A percentile compares a stretch with the other conserved stretches of the same genome.
Evolutionary conservation across 192 early-diverging fungal species (phyloP).

Genomic region (Radiomyces spectabilis): DNA sequence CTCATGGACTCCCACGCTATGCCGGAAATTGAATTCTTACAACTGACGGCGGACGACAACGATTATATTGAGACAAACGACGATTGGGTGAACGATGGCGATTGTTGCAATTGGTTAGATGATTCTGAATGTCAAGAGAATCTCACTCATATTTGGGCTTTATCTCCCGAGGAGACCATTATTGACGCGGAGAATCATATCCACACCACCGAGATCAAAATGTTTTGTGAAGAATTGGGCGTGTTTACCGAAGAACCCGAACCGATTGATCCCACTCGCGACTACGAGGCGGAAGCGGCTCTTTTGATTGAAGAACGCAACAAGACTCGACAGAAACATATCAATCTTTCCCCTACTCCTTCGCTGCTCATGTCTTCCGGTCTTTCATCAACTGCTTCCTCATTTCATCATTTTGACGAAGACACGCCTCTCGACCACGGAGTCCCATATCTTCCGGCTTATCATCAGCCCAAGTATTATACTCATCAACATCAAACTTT

Average conservation of each 20-base stretch:
- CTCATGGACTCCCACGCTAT: no score
- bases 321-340: neutral
- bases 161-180: slow-evolving; percentile 19
- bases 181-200: slow-evolving; percentile 19
- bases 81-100: no score
- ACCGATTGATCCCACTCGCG: slow-evolving; percentile 22
- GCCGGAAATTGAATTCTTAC: neutral
- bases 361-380: neutral
- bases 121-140: slow-evolving; percentile 21
- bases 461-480: neutral
- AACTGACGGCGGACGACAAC: neutral
- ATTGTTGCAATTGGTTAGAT: slow-evolving; percentile 5
- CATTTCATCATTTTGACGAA: slow-evolving; percentile 3
- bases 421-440: neutral
- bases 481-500: neutral
- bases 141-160: slow-evolving; percentile 13
- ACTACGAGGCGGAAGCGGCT: slow-evolving; percentile 24
- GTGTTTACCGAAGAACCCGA: slow-evolving; percentile 22
- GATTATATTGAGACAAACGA: slow-evolving; percentile 4
- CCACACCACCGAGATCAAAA: neutral
- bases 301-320: slow-evolving; percentile 4
- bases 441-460: neutral
- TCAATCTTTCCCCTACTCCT: neutral
- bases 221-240: slow-evolving; percentile 28
- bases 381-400: neutral